These are phyloP conservation scores for Colletotrichum cuscutae DNA, from an alignment of 2,329 filamentous ascomycete genomes.

Conservation along the genomic window DNA sequence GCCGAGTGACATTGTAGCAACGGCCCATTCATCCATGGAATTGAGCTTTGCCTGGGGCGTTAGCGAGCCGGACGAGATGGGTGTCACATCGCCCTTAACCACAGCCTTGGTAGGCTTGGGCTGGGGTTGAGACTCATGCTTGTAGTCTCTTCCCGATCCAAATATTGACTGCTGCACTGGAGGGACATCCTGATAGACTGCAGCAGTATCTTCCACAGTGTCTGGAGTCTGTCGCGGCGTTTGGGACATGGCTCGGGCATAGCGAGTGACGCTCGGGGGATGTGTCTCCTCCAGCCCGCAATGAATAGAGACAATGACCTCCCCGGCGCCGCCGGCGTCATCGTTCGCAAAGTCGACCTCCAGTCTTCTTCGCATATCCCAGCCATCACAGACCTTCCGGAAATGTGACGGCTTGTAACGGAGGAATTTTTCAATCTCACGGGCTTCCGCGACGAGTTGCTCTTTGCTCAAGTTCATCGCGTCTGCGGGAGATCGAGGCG, in stretches of 20 bases:
- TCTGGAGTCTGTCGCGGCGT: neutral
- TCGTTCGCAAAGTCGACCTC: constrained; percentile 91
- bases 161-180: constrained; percentile 43
- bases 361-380: constrained; percentile 90
- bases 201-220: neutral
- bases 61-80: constrained; percentile 20
- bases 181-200: neutral
- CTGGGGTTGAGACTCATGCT: constrained; percentile 6
- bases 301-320: constrained; percentile 78
- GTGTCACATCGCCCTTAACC: constrained; percentile 10
- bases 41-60: constrained; percentile 24
- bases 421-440: constrained; percentile 83
- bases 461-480: constrained; percentile 76
- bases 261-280: constrained; percentile 55
- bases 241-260: constrained; percentile 46
- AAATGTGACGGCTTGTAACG: constrained; percentile 81
- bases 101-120: neutral
- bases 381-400: constrained; percentile 79
- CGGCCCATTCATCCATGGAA: constrained; percentile 33
- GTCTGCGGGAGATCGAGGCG: constrained; percentile 80
- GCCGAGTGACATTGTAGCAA: constrained; percentile 16
- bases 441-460: constrained; percentile 80
- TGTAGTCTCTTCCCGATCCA: constrained; percentile 7
- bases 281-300: constrained; percentile 74
- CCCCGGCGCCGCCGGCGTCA: constrained; percentile 80